These are phyloP conservation scores for Halophytophthora polymorphica DNA, from an alignment of 352 stramenopile genomes.

Conservation along the genomic window DNA sequence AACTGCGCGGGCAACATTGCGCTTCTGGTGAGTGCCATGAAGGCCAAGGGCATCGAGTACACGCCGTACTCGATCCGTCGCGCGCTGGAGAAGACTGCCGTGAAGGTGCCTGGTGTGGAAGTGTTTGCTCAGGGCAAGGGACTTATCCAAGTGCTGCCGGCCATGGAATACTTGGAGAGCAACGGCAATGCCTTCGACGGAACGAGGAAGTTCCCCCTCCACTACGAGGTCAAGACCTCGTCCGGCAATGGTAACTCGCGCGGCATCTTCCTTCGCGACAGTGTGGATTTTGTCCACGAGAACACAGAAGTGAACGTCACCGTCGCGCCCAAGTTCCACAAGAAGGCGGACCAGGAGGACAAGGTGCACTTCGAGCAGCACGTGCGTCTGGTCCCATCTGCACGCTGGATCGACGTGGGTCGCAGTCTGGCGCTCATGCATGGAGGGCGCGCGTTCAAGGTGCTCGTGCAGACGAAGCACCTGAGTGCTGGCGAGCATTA, in stretches of 20 bases:
- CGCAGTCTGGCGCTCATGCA: constrained; percentile 87
- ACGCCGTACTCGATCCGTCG: constrained; percentile 87
- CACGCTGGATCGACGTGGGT: constrained; percentile 87
- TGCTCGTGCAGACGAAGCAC: constrained; percentile 85
- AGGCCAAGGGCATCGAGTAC: constrained; percentile 73
- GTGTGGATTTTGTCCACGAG: constrained; percentile 67
- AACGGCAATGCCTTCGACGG: constrained; percentile 62
- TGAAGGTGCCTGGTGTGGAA: constrained; percentile 59
- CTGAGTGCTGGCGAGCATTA: constrained; percentile 83
- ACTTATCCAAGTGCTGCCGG: constrained; percentile 76
- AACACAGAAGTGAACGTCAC: constrained; percentile 79
- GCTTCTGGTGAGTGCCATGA: constrained; percentile 90
- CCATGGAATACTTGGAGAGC: constrained; percentile 58
- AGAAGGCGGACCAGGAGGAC: constrained; percentile 70
- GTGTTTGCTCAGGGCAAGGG: constrained; percentile 77
- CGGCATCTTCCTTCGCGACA: constrained; percentile 84
- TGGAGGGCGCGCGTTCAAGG: constrained; percentile 82
- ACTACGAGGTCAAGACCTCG: constrained; percentile 50
- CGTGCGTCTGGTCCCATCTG: constrained; percentile 75
- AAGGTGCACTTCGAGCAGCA: constrained; percentile 90
- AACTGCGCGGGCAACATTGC: constrained; percentile 93
- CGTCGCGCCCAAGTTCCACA: constrained; percentile 88
- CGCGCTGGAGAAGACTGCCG: constrained; percentile 85
- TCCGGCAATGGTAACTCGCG: constrained; percentile 44
- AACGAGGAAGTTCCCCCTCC: constrained; percentile 55